Percentiles rank a stretch among this genome's conserved stretches.
These are phyloP conservation scores for Petrea volubilis DNA, from an alignment of 257 asterid genomes.

Conservation along the genomic window DNA sequence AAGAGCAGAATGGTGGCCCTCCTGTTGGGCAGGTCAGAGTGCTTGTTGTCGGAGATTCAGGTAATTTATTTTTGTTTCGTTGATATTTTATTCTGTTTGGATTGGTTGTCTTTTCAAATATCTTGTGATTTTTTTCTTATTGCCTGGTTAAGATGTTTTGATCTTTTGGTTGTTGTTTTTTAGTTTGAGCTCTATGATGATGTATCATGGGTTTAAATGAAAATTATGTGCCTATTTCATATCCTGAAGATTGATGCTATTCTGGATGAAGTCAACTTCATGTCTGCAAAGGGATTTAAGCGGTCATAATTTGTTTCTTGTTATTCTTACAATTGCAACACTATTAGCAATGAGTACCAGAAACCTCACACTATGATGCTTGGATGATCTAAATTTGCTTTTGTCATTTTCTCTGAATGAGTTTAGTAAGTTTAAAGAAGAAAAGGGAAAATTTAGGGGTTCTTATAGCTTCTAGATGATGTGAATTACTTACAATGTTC, in stretches of 20 bases:
- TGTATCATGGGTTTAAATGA: background rate
- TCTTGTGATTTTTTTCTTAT: background rate
- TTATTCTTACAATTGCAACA: background rate
- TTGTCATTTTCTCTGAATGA: background rate
- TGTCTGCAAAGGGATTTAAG: background rate
- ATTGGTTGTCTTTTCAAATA: background rate
- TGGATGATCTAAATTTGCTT: background rate
- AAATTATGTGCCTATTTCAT: background rate
- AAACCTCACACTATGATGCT: background rate
- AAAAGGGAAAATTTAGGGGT: background rate
- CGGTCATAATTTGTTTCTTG: background rate
- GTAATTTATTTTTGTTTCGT: slow-evolving; percentile 35
- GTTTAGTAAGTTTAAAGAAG: background rate
- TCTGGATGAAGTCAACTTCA: slow-evolving; percentile 3
- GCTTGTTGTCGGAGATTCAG: slow-evolving; percentile 91
- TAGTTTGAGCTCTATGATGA: slow-evolving; percentile 1
- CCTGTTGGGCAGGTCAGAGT: slow-evolving; percentile 96
- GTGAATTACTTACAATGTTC: background rate
- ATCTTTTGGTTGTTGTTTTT: slow-evolving; percentile 1
- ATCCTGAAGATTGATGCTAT: background rate
- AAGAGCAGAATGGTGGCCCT: slow-evolving; percentile 82
- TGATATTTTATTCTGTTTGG: background rate
- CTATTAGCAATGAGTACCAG: background rate
- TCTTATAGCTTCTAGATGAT: background rate
- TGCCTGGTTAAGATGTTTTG: background rate